These are phyloP conservation scores for Begonia masoniana DNA, from an alignment of 306 rosid species.

Conservation along the genomic window DNA sequence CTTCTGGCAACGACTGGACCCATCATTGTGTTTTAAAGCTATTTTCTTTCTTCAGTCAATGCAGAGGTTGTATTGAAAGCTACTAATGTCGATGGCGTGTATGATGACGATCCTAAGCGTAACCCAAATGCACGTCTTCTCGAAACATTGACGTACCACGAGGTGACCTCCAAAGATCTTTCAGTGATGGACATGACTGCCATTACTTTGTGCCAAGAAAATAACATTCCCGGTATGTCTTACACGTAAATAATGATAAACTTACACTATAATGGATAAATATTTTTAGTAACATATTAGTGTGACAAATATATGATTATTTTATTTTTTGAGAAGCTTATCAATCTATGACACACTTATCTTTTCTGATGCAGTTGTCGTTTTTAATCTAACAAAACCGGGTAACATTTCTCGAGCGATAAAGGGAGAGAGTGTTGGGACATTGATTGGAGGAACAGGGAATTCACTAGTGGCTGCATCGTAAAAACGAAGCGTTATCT, in stretches of 20 bases:
- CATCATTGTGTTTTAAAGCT: not conserved
- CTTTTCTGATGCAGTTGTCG: constrained; percentile 54
- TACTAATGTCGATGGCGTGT: constrained; percentile 90
- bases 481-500: constrained; percentile 9
- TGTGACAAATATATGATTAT: not conserved
- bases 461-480: constrained; percentile 37
- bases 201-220: constrained; percentile 88
- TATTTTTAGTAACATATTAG: no score
- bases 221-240: constrained; percentile 75
- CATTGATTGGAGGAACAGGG: constrained; percentile 59
- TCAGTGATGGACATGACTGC: constrained; percentile 98
- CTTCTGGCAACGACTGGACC: not conserved
- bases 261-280: no score
- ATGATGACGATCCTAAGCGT: constrained; percentile 52
- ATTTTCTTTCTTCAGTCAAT: constrained; percentile 34
- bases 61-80: constrained; percentile 98
- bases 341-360: not conserved
- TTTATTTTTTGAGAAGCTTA: not conserved
- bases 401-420: constrained; percentile 92
- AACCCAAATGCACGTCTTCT: constrained; percentile 77
- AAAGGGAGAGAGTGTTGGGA: constrained; percentile 78
- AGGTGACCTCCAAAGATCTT: constrained; percentile 72
- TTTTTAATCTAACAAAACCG: constrained; percentile 67
- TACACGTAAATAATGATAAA: no score
- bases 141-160: constrained; percentile 65